Evolutionary conservation across 345 rosid genomes (phyloP), one percentile per base, ranked within the genome.

Genomic region (Schrenkiella parvula): DNA sequence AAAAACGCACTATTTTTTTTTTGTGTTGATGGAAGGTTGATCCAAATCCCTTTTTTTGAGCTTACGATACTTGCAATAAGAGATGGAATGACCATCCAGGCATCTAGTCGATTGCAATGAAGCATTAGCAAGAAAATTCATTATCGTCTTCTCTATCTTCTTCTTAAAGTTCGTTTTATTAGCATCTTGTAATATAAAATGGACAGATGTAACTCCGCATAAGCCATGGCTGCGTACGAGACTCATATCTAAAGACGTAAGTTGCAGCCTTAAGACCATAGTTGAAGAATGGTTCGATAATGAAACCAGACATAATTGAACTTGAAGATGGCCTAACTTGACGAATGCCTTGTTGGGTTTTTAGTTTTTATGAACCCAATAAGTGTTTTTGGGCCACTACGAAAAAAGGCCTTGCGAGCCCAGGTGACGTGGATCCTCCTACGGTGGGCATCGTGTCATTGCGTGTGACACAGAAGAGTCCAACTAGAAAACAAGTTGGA

Each of bases 381-480:
- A 38, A 39, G 13, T 14, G 2, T 12, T 53, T 8, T 18, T 58
- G 31, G 47, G 64, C 12, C 11, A 37, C 5, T 21, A 38, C 3
- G 21, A 12, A 39, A 13, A n/a, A 14, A 37, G 59, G 59, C 34
- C 11, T 4, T 37, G 4, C 8, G 26, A 29, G 28, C 35, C 50
- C 51, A 37, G 14, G 8, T 22, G 56, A 32, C 34, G 46, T 69
- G 64, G 42, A 66, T 66, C 3, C 35, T 37, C 13, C 13, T 13
- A 25, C 26, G 70, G 37, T 66, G 57, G 61, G 38, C 51, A n/a
- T 25, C 61, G 26, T 37, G 64, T 57, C 48, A 43, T 43, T 11
- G n/a, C 23, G 53, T 32, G 25, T 66, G 70, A 35, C 47, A 50
- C 46, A 44, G 18, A 46, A 39, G 4, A 14, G 13, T 43, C 48